Evolutionary conservation across 306 rosid species (phyloP), one percentile per base, ranked within the genome.

Genomic region (Rubus parviflorus): DNA sequence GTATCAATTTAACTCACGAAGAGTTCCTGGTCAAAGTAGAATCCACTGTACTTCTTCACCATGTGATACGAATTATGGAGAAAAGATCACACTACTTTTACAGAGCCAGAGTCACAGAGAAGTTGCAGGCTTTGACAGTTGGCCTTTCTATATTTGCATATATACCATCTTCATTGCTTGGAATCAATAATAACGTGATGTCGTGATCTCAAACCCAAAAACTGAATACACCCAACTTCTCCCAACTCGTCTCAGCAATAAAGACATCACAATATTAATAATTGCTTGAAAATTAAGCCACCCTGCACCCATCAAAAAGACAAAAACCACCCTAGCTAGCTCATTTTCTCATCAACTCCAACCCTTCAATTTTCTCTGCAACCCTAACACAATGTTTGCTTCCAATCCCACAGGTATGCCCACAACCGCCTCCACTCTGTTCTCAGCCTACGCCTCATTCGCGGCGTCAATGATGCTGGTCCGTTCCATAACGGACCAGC

Each of bases 361-460:
- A 30, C 35, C 35, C 35, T 30, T 30, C 35, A 30, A 54, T 54
- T 54, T n/a, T n/a, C 25, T 19, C 65, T 20, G 2, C 65, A 23
- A 23, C 3, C 40, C 65, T 30, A 8, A 4, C 65, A 58, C 40
- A 23, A 23, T 58, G 65, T 25, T 58, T 58, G 65, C 8, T 35
- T 62, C 68, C 42, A 62, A 62, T 62, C 43, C 81, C 10, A 23
- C 82, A 11, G 35, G 35, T 30, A 1, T 30, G 35, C 35, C 35
- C 35, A 30, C 35, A 30, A 30, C 35, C 35, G 85, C 70, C 7
- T 81, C 85, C 20, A 4, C 81, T 6, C 19, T 79, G 70, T 85
- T 79, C 86, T 79, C 86, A 3, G 84, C 84, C 20, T 85, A 82
- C 67, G 86, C 88, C 3, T 82, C 83, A 1, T 70, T 82, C n/a